A percentile compares a stretch with the other conserved stretches of the same genome.
phyloP scores from a whole-genome alignment of 2,329 filamentous ascomycete species.

The Nemania abortiva region DNA sequence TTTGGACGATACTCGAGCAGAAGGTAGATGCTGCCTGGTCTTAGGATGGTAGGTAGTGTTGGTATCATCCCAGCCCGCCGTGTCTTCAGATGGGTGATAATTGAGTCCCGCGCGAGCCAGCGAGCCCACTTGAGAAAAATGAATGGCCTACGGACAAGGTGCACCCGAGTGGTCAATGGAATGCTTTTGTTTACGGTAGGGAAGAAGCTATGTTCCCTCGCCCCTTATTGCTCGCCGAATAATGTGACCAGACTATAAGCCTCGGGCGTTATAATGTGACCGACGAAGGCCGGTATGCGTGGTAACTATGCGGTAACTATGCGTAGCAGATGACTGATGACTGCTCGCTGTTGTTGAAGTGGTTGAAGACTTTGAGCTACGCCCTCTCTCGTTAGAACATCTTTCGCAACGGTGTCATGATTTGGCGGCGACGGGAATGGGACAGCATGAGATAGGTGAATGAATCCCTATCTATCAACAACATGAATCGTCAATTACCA shows the following conservation, averaged over 20 bases:
- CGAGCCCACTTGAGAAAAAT: background rate
- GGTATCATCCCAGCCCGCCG: background rate
- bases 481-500: slow-evolving; percentile 9
- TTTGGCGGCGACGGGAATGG: background rate
- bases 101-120: background rate
- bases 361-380: slow-evolving; percentile 17
- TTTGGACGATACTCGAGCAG: background rate
- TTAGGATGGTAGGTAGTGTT: background rate
- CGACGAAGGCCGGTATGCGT: slow-evolving; percentile 6
- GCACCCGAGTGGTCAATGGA: background rate
- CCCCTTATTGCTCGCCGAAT: background rate
- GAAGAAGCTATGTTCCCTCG: slow-evolving; percentile 25
- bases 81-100: slow-evolving; percentile 1
- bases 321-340: background rate
- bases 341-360: background rate
- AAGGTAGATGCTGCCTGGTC: background rate
- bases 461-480: background rate
- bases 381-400: slow-evolving; percentile 20
- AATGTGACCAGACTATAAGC: background rate
- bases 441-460: background rate
- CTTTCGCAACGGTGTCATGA: slow-evolving; percentile 10
- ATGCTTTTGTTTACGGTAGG: slow-evolving; percentile 8
- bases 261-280: slow-evolving; percentile 26
- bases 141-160: background rate
- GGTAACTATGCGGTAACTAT: background rate